Evolutionary conservation across 2,329 filamentous ascomycete genomes (phyloP), one percentile per base, ranked within the genome.

Genomic region (Aspergillus viridinutans): DNA sequence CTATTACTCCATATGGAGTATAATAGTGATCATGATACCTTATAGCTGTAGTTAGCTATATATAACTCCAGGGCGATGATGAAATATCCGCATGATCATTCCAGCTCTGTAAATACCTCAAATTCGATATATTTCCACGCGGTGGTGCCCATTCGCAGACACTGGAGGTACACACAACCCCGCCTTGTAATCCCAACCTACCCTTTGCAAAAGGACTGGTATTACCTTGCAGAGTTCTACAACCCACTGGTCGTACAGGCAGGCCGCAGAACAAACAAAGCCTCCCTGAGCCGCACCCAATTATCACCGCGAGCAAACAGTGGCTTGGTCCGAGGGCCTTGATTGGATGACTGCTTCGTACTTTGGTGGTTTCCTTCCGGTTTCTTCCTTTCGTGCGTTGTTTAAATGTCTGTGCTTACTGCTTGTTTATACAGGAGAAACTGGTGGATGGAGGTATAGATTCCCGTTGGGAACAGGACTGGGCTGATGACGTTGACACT

Each of bases 241-340:
- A 35, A 5, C 25, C 9, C 5, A 21, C 12, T n/a, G 52, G 52
- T 53, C 14, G 14, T 43, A 53, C 52, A 45, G 47, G 26, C 23
- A n/a, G n/a, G n/a, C n/a, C n/a, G n/a, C n/a, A 21, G 40, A 21
- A 49, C 56, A 60, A 55, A 58, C 53, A 57, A 50, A 55, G 58
- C 40, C 55, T 43, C 50, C 61, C 21, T 53, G 62, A 64, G 62
- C 62, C 62, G 62, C 62, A 64, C 59, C 62, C 62, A 64, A 63
- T 62, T 63, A 57, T 50, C 55, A 50, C 58, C 35, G 45, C 38
- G 51, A 23, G 20, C 14, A 38, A n/a, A 23, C 21, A 4, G 43
- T 23, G 43, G 43, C 20, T 47, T 23, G 43, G 14, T 26, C 43
- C 6, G 21, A 10, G 12, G 9, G 20, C 10, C 14, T 47, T 12